Percentiles rank a stretch among this genome's conserved stretches.
Conservation (phyloP, 192 early-diverging fungal species). For the Rhizophlyctis rosea region DNA sequence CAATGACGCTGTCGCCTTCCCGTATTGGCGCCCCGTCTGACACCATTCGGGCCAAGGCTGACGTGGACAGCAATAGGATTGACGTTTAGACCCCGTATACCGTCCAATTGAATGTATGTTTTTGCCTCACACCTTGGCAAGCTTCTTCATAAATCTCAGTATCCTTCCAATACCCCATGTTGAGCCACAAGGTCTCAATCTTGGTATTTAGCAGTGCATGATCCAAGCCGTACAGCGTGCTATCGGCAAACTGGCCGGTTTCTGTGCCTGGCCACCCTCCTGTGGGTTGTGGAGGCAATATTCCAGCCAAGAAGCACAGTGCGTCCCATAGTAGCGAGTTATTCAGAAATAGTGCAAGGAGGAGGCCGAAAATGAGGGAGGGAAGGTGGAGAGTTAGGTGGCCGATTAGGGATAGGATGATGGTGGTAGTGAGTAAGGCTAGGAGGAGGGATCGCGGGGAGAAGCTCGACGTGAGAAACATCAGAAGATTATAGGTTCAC, state of each 20-base stretch:
- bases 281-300: background rate
- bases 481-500: background rate
- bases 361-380: background rate
- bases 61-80: background rate
- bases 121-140: background rate
- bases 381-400: background rate
- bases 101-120: background rate
- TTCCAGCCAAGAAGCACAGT: background rate
- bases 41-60: constrained; percentile 12
- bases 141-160: background rate
- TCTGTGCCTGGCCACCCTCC: background rate
- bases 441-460: background rate
- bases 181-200: constrained; percentile 29
- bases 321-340: background rate
- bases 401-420: background rate
- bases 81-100: background rate
- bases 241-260: background rate
- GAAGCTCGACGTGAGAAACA: background rate
- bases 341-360: background rate
- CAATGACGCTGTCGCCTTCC: constrained; percentile 3
- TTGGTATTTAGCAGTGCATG: constrained; percentile 34
- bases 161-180: constrained; percentile 41
- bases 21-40: background rate
- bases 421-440: background rate
- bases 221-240: constrained; percentile 26